A percentile compares a stretch with the other conserved stretches of the same genome.
Evolutionary conservation across 2,329 filamentous ascomycete species (phyloP).

Genomic region (Penicillium sp.): DNA sequence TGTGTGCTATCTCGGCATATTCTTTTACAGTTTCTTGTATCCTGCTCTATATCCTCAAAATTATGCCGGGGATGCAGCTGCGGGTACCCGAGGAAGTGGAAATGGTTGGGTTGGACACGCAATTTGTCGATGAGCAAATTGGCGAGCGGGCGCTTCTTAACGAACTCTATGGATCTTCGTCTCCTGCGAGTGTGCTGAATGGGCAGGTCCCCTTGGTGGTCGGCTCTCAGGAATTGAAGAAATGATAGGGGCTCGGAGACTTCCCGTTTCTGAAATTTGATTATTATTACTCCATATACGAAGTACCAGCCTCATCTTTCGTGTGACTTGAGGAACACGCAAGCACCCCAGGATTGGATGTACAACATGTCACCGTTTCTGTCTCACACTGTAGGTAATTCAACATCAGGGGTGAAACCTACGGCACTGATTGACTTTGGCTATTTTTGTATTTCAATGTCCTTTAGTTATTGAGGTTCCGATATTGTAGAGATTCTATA

Average conservation of each 20-base stretch:
- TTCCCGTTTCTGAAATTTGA: not conserved
- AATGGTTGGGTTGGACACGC: slow-evolving; percentile 56
- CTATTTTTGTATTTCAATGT: not conserved
- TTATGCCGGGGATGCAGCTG: slow-evolving; percentile 54
- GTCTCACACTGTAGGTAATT: not conserved
- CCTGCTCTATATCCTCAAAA: slow-evolving; percentile 54
- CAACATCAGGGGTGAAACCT: not conserved
- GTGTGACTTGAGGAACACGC: not conserved
- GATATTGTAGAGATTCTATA: too few relatives aligned
- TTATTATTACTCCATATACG: not conserved
- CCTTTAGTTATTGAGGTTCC: too few relatives aligned
- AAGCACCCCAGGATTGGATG: not conserved
- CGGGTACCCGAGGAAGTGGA: slow-evolving; percentile 56
- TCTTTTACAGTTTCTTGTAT: slow-evolving; percentile 55
- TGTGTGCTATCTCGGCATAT: slow-evolving; percentile 54
- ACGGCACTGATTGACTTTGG: too few relatives aligned
- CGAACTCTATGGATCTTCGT: slow-evolving; percentile 12
- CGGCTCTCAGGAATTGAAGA: not conserved
- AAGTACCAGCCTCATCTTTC: not conserved
- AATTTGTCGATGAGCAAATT: slow-evolving; percentile 59
- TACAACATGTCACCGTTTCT: not conserved
- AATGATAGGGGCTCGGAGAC: not conserved
- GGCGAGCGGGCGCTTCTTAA: slow-evolving; percentile 49
- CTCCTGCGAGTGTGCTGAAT: slow-evolving; percentile 15
- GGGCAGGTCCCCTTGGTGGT: slow-evolving; percentile 2